Evolutionary conservation across 371 early-diverging fungal genomes (phyloP), one percentile per base, ranked within the genome.

Genomic region (Batrachochytrium dendrobatidis): DNA sequence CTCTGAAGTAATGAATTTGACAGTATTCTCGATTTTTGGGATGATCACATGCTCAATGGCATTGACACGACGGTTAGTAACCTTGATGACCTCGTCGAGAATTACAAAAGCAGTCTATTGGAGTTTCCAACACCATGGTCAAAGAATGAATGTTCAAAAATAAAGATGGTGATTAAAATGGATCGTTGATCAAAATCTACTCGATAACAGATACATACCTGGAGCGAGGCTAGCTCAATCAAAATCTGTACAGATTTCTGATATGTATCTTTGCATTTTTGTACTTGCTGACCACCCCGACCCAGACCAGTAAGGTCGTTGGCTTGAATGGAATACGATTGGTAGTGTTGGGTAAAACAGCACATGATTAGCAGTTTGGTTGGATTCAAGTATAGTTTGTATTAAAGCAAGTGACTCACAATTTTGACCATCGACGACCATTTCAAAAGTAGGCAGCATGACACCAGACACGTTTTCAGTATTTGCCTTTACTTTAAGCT

Each of bases 21-120:
- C 94, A 48, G 99, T 99, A 79, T 98, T 99, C 68, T 99, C 96
- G 58, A 95, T 85, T 56, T 89, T 87, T 34, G 99, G 99, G 60
- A 99, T 99, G 64, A 99, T 91, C 39, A 97, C 92, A 71, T 93
- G 91, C 71, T 99, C 99, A 66, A 99, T 94, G 10, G 99, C 99
- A 72, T 99, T 99, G 25, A 99, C 99, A 70, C 99, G 86, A 55
- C 99, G 90, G 75, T 99, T 99, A 3, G 99, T 99, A 34, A 92
- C 74, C 81, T 95, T 94, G 76, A 99, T 94, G 58, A 99, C 95
- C 73, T 98, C 93, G 67, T 99, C 99, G 61, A 99, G 76, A 49
- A 96, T 91, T 17, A 93, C 90, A 76, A 98, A 99, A 3, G 92
- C 92, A 10, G 91, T 93, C 81, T 88, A 67, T n/a, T n/a, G n/a